Percentiles rank a stretch among this genome's conserved stretches.
phyloP scores from a whole-genome alignment of 2,329 filamentous ascomycete species.

The Aspergillus ochraceoroseus region DNA sequence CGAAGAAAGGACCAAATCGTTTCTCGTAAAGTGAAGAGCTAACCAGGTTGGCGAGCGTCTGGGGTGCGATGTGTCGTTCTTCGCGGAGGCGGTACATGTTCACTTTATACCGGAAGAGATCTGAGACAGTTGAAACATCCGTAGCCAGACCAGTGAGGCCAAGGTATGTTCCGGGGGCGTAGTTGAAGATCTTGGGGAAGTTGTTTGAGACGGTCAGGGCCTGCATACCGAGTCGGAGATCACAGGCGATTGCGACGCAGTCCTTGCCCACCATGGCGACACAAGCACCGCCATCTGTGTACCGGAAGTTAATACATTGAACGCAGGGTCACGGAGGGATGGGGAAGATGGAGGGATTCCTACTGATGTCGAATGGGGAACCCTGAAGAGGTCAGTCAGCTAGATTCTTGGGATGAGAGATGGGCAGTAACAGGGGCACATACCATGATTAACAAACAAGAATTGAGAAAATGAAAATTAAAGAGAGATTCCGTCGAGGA shows the following conservation, averaged over 20 bases:
- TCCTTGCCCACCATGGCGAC: constrained; percentile 99
- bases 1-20: constrained; percentile 94
- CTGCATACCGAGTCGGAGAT: constrained; percentile 94
- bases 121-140: constrained; percentile 87
- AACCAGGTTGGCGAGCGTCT: constrained; percentile 95
- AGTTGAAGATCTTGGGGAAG: constrained; percentile 99
- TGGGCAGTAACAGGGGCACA: constrained; percentile 16
- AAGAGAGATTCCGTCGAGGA: constrained; percentile 10
- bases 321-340: not conserved
- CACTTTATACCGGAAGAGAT: constrained; percentile 99
- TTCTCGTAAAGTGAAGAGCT: constrained; percentile 86
- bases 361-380: constrained; percentile 95
- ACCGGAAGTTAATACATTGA: constrained; percentile 8
- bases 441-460: constrained; percentile 30
- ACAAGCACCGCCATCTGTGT: constrained; percentile 76
- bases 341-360: constrained; percentile 29
- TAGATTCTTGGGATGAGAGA: constrained; percentile 20
- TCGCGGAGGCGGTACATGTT: constrained; percentile 99
- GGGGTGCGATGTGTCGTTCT: constrained; percentile 90
- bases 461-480: constrained; percentile 14
- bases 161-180: constrained; percentile 84
- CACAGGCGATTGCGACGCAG: constrained; percentile 98
- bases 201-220: constrained; percentile 95
- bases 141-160: constrained; percentile 94
- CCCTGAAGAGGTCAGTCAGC: constrained; percentile 54